These are phyloP conservation scores for Yarrowia porcina DNA, from an alignment of 805 yeast species.

Conservation along the genomic window DNA sequence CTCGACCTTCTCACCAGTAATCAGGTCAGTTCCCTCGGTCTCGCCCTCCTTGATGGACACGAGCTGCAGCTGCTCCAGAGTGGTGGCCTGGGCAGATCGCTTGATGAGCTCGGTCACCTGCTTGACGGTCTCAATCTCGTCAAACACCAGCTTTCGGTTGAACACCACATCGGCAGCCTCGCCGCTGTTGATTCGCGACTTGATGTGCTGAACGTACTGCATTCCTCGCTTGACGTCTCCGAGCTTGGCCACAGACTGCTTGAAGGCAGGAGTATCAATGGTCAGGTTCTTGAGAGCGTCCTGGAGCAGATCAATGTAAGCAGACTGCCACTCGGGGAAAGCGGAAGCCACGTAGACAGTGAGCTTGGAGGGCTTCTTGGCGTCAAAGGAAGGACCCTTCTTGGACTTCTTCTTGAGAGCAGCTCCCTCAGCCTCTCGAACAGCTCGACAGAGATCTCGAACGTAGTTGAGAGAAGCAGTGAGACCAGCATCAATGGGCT, in stretches of 20 bases:
- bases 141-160: constrained; percentile 81
- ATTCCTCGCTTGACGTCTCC: constrained; percentile 94
- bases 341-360: constrained; percentile 70
- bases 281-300: constrained; percentile 35
- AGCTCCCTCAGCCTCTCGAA: constrained; percentile 90
- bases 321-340: constrained; percentile 89
- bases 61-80: constrained; percentile 56
- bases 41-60: constrained; percentile 64
- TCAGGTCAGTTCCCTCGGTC: constrained; percentile 55
- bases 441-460: constrained; percentile 70
- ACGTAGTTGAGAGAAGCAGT: constrained; percentile 74
- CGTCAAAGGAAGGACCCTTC: constrained; percentile 70
- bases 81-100: constrained; percentile 60
- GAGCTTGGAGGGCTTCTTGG: constrained; percentile 66
- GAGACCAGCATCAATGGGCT: constrained; percentile 59
- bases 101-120: constrained; percentile 53
- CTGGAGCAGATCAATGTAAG: constrained; percentile 74
- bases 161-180: constrained; percentile 69
- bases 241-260: constrained; percentile 40
- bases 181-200: constrained; percentile 61
- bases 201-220: constrained; percentile 89
- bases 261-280: constrained; percentile 39
- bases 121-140: constrained; percentile 65
- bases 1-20: constrained; percentile 67
- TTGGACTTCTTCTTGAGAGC: constrained; percentile 56